phyloP scores from a whole-genome alignment of 2,329 filamentous ascomycete species.

The Botrytis pseudocinerea region DNA sequence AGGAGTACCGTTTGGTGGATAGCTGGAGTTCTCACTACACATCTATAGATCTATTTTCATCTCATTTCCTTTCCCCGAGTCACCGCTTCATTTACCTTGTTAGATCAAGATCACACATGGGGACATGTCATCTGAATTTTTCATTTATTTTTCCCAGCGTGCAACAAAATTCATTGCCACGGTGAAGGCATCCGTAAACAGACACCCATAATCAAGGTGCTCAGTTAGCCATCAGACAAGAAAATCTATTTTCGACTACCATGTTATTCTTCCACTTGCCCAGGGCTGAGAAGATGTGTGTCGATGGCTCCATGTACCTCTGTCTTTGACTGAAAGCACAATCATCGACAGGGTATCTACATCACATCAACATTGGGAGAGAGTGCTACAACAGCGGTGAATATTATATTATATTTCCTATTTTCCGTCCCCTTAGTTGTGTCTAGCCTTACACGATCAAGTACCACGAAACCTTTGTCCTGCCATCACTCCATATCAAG shows the following conservation, averaged over 20 bases:
- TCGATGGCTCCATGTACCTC: background rate
- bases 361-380: too few relatives aligned
- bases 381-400: too few relatives aligned
- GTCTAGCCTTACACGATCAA: too few relatives aligned
- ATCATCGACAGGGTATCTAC: background rate
- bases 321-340: background rate
- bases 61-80: background rate
- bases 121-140: background rate
- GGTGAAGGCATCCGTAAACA: background rate
- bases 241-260: background rate
- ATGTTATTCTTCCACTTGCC: too few relatives aligned
- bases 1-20: background rate
- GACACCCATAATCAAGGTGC: background rate
- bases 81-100: background rate
- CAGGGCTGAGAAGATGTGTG: background rate
- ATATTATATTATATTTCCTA: too few relatives aligned
- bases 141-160: background rate
- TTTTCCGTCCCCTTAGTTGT: too few relatives aligned
- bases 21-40: background rate
- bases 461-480: too few relatives aligned
- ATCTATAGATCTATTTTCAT: constrained; percentile 12
- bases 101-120: background rate
- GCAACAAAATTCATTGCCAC: background rate
- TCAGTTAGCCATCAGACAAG: background rate
- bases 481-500: too few relatives aligned